phyloP scores from a whole-genome alignment of 495 filamentous ascomycete species.

The Talaromyces thailandensis region DNA sequence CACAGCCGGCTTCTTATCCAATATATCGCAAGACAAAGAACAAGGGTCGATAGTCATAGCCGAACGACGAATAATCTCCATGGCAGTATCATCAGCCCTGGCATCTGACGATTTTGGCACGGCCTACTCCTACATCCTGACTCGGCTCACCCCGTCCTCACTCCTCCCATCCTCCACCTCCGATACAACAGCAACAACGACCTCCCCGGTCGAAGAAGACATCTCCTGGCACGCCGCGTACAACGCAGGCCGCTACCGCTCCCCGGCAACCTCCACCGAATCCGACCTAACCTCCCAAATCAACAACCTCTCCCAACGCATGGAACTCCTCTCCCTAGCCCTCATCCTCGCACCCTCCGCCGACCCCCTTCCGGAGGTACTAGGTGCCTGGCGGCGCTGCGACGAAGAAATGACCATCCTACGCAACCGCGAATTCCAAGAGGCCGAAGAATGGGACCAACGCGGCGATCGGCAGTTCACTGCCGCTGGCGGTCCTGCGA shows the following conservation, averaged over 20 bases:
- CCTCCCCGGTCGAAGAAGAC: constrained; percentile 48
- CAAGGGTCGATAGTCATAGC: constrained; percentile 22
- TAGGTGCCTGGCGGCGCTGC: constrained; percentile 74
- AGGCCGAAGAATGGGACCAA: constrained; percentile 65
- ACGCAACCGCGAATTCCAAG: constrained; percentile 60
- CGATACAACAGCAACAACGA: constrained; percentile 7
- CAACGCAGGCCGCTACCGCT: constrained; percentile 72
- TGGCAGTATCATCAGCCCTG: constrained; percentile 84
- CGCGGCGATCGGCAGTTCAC: constrained; percentile 40
- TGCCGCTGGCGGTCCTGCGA: constrained; percentile 13
- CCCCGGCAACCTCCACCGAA: constrained; percentile 15
- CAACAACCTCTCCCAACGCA: constrained; percentile 53
- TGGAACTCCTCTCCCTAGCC: constrained; percentile 82
- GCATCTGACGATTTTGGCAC: constrained; percentile 90
- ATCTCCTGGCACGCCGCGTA: constrained; percentile 90
- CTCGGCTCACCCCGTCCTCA: constrained; percentile 37
- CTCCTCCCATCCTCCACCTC: constrained; percentile 16
- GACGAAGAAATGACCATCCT: constrained; percentile 75
- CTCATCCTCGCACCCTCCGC: constrained; percentile 68
- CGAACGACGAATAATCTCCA: constrained; percentile 67
- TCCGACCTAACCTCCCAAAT: constrained; percentile 28
- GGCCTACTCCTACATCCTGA: constrained; percentile 91
- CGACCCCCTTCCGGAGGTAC: constrained; percentile 70
- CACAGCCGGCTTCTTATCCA: constrained; percentile 46
- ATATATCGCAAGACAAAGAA: constrained; percentile 1